phyloP scores from a whole-genome alignment of 208 protist genomes.

The Trypanosoma avium region DNA sequence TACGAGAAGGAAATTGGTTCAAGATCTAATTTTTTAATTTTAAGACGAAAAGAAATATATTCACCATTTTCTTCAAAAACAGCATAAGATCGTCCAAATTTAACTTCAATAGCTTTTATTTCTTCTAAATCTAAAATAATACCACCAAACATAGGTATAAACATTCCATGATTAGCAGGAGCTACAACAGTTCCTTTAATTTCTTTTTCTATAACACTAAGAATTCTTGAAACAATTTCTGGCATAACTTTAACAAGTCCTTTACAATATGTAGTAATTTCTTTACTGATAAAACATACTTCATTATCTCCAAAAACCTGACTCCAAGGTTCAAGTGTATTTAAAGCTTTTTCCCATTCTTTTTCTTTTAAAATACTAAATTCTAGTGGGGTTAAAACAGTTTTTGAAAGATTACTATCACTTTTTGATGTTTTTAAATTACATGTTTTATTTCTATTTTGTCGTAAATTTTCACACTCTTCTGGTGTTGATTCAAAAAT shows the following conservation, averaged over 20 bases:
- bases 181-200: conserved; percentile 28
- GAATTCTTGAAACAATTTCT: conserved; percentile 32
- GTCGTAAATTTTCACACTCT: not conserved
- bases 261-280: conserved; percentile 42
- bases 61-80: conserved; percentile 41
- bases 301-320: conserved; percentile 43
- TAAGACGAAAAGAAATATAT: conserved; percentile 33
- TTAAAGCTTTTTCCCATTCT: conserved; percentile 34
- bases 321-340: conserved; percentile 37
- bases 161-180: conserved; percentile 30
- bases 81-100: conserved; percentile 42
- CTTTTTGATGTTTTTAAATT: no score
- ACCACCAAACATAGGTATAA: conserved; percentile 38
- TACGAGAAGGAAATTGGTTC: conserved; percentile 55
- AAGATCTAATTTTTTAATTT: conserved; percentile 39
- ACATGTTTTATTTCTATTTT: not conserved
- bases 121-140: conserved; percentile 50
- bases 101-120: conserved; percentile 32
- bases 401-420: no score
- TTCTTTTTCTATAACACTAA: conserved; percentile 38
- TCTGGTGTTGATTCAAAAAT: not conserved
- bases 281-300: conserved; percentile 41
- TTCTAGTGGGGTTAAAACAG: conserved; percentile 13
- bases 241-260: conserved; percentile 28
- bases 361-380: conserved; percentile 46